Conservation (phyloP, 2,329 filamentous ascomycete genomes). For the Talaromyces atroroseus region DNA sequence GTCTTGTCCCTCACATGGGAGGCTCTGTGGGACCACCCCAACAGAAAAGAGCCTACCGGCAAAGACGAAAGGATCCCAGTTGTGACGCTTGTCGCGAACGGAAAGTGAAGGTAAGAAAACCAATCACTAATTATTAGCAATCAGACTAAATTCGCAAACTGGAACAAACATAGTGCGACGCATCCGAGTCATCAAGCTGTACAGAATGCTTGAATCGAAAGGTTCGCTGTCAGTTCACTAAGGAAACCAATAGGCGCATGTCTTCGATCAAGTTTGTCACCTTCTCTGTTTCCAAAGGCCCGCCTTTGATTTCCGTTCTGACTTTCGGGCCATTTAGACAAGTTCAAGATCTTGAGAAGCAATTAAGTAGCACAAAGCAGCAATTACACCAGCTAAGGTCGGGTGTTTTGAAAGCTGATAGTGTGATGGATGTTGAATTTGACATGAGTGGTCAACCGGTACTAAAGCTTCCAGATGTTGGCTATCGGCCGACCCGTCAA, state of each 20-base stretch:
- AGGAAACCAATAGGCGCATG: conserved; percentile 97
- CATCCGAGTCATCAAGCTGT: conserved; percentile 91
- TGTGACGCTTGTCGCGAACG: conserved; percentile 93
- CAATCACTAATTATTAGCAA: not conserved
- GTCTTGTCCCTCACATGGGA: conserved; percentile 25
- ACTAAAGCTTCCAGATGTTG: conserved; percentile 59
- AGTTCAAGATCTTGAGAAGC: conserved; percentile 92
- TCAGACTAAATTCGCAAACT: conserved; percentile 4
- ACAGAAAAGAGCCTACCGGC: conserved; percentile 87
- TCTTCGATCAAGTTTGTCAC: conserved; percentile 80
- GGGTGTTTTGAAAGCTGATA: conserved; percentile 50
- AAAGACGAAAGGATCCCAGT: conserved; percentile 91
- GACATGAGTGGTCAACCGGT: conserved; percentile 39
- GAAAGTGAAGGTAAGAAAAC: conserved; percentile 54
- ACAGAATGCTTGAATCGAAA: conserved; percentile 95
- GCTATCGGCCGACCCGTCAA: conserved; percentile 59
- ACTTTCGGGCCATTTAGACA: conserved; percentile 46
- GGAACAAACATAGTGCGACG: conserved; percentile 62
- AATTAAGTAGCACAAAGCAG: conserved; percentile 71
- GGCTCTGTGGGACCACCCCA: conserved; percentile 56
- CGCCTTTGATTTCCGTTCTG: conserved; percentile 2
- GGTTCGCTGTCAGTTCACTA: conserved; percentile 97
- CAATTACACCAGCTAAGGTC: conserved; percentile 71
- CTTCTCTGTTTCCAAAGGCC: not conserved
- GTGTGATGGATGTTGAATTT: conserved; percentile 40